Base-by-base conservation (phyloP, 257 asterid genomes). In the Perilla frutescens region DNA sequence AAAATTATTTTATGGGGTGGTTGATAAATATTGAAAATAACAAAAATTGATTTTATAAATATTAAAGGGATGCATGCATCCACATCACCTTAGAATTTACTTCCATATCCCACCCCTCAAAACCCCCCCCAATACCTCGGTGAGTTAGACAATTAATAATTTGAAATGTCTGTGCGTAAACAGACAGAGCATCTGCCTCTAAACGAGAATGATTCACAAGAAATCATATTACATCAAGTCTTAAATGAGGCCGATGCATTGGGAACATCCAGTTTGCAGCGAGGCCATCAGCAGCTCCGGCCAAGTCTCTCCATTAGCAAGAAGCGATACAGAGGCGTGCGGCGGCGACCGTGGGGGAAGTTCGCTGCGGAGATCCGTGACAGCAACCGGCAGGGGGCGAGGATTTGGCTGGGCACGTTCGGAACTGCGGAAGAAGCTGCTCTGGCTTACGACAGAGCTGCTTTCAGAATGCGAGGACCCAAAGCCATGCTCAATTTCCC, bases 291-390 rank as follows among this genome's bases (percentile, higher is more conserved):
- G 12, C 74, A 62, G 5, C 85, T 61, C 20, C 86, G 67, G 3
- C 84, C 85, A 6, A 15, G 41, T n/a, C 77, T 68, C 13, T 5
- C 83, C 12, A 66, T 68, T 1, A 66, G 55, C 1, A 87, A 84
- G 72, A 80, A 72, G 84, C 86, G 80, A 20, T 20, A 0, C 26
- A 20, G 26, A 20, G 26, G 26, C 26, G 26, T 20, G 26, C 26
- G 26, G 26, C 72, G 92, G 96, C 80, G 96, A 60, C 90, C 90
- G 2, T 83, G 90, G 92, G 91, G 92, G 4, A 88, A 88, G 73
- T 88, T 75, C 20, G 95, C 95, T 4, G 95, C 91, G 0, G 95
- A 86, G 78, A 89, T 89, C 47, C 89, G 96, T 0, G 90, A 89
- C 65, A 87, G 92, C 5, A 37, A 71, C 8, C 73, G 86, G 14